These are phyloP conservation scores for Aspergillus biplanus DNA, from an alignment of 495 filamentous ascomycete species.

Conservation along the genomic window DNA sequence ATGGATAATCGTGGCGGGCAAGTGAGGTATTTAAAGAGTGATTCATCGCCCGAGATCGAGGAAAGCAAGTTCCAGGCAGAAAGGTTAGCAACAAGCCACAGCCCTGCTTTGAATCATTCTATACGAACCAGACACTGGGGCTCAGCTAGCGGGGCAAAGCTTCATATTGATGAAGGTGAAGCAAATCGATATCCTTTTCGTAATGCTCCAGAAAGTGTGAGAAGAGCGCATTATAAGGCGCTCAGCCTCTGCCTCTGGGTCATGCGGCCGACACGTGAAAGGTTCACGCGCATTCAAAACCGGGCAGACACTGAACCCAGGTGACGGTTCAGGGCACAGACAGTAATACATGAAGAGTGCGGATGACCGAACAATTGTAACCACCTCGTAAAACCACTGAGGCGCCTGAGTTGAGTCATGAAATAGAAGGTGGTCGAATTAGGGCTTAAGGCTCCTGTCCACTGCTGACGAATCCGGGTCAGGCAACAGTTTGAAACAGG, in stretches of 20 bases:
- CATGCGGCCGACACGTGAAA: conserved; percentile 26
- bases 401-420: conserved; percentile 20
- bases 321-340: conserved; percentile 12
- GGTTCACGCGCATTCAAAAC: conserved; percentile 25
- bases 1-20: not conserved
- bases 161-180: conserved; percentile 5
- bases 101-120: conserved; percentile 13
- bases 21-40: conserved; percentile 7
- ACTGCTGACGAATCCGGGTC: too few relatives aligned
- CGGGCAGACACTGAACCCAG: conserved; percentile 9
- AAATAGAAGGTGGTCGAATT: not conserved
- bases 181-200: conserved; percentile 7
- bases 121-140: conserved; percentile 15
- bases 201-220: not conserved
- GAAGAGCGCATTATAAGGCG: conserved; percentile 17
- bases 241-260: conserved; percentile 21
- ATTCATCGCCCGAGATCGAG: not conserved
- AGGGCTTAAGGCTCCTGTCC: not conserved
- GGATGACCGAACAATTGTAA: not conserved
- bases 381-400: conserved; percentile 8
- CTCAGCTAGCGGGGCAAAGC: conserved; percentile 1
- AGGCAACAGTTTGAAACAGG: too few relatives aligned
- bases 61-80: conserved; percentile 9
- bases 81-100: conserved; percentile 4
- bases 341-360: conserved; percentile 5